phyloP scores from a whole-genome alignment of 148 eudicot species.

The Talinum fruticosum region DNA sequence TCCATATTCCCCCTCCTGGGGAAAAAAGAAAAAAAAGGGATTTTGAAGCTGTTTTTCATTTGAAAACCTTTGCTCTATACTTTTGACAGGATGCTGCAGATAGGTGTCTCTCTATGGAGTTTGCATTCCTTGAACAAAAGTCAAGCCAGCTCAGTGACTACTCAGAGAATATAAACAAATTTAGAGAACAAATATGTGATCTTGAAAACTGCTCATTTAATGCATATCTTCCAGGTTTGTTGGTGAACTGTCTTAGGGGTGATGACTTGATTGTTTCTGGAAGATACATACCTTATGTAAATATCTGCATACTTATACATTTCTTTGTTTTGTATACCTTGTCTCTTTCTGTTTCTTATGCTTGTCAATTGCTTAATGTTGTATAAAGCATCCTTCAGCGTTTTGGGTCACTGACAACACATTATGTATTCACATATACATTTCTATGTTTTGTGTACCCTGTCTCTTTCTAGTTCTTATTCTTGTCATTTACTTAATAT shows the following conservation, averaged over 20 bases:
- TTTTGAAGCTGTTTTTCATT: background rate
- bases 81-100: slow-evolving; percentile 77
- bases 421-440: background rate
- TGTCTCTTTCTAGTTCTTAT: background rate
- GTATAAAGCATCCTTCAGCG: no score
- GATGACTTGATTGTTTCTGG: background rate
- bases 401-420: no score
- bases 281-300: background rate
- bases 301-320: background rate
- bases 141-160: slow-evolving; percentile 48
- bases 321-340: background rate
- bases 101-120: slow-evolving; percentile 63
- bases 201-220: slow-evolving; percentile 76
- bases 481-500: background rate
- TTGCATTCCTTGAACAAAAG: slow-evolving; percentile 62
- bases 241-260: slow-evolving; percentile 6
- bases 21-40: background rate
- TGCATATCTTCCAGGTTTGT: slow-evolving; percentile 57
- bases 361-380: no score
- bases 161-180: slow-evolving; percentile 45
- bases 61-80: slow-evolving; percentile 15
- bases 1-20: background rate
- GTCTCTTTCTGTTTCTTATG: slow-evolving; percentile 1
- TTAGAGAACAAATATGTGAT: slow-evolving; percentile 56
- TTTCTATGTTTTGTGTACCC: no score